These are phyloP conservation scores for Knoxdaviesia capensis DNA, from an alignment of 2,329 filamentous ascomycete genomes.

Conservation along the genomic window DNA sequence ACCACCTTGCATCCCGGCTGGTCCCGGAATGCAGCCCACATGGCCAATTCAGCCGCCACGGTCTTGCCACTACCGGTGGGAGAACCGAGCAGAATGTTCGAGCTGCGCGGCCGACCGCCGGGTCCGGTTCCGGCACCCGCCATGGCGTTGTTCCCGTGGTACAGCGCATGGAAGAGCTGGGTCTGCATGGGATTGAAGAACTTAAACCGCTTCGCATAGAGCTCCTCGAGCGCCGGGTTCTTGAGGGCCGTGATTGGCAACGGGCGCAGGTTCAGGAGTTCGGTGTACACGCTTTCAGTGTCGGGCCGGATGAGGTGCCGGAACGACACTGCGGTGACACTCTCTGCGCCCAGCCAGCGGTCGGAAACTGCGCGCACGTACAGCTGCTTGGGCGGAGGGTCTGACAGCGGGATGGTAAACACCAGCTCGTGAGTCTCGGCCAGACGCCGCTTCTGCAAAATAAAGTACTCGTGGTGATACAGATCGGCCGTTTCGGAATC, in stretches of 20 bases:
- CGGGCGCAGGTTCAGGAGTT: constrained; percentile 79
- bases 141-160: constrained; percentile 28
- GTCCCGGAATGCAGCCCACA: constrained; percentile 99
- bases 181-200: constrained; percentile 99
- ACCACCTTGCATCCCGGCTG: constrained; percentile 91
- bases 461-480: constrained; percentile 94
- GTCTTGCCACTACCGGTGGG: constrained; percentile 97
- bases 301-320: constrained; percentile 95
- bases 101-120: constrained; percentile 30
- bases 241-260: constrained; percentile 72
- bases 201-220: constrained; percentile 76
- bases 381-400: constrained; percentile 86
- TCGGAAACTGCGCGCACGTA: constrained; percentile 91
- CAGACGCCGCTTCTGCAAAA: constrained; percentile 73
- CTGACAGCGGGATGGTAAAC: constrained; percentile 88
- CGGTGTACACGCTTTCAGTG: constrained; percentile 92
- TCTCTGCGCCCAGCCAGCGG: constrained; percentile 91
- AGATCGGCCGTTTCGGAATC: constrained; percentile 96
- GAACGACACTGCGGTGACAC: constrained; percentile 86
- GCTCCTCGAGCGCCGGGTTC: constrained; percentile 67
- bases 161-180: constrained; percentile 92
- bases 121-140: too few species aligned
- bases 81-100: constrained; percentile 85
- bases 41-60: constrained; percentile 82
- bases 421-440: constrained; percentile 94